Evolutionary conservation across 78 protist species (phyloP), one percentile per base, ranked within the genome.

Genomic region (Pigoraptor vietnamica): DNA sequence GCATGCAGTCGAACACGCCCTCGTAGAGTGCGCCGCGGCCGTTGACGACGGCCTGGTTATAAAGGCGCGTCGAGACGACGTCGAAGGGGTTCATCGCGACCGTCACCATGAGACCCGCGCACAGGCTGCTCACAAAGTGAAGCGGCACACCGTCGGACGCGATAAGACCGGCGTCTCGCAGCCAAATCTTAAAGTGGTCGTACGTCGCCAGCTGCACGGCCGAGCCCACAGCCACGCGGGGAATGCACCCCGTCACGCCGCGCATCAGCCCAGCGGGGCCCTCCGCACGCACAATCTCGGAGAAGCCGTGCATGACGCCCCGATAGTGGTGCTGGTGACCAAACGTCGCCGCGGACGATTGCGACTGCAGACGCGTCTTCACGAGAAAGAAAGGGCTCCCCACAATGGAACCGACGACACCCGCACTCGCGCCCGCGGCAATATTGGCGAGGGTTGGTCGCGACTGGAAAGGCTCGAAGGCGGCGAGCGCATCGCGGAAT

Each of bases 41-140:
- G 84, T 79, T 25, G 84, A 79, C 84, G 23, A 92, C 94, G 40
- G 91, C 91, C 89, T 92, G 94, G 35, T 87, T 89, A 86, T 93
- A 93, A 86, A 93, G 32, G 81, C 94, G 90, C 0, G 94, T 93
- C n/a, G 91, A 82, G 14, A 93, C 92, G 29, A 93, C 94, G 34
- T 93, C 94, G 88, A 88, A 81, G 40, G 91, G 91, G 55, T 87
- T 92, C 82, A 92, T 89, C 40, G 79, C 37, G 24, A 91, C 29
- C 10, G 89, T 37, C 24, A 91, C 89, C 6, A 39, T 1, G 21
- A 33, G 2, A 19, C 93, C 93, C 0, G 91, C 81, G 2, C 91
- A 0, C 33, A 91, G 1, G 0, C 40, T n/a, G 25, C 40, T 32
- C 6, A 24, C 21, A 6, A 91, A 84, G 35, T 91, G 93, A 2